A percentile compares a stretch with the other conserved stretches of the same genome.
Conservation (phyloP, 257 asterid species). For the Gentiana macrophylla region DNA sequence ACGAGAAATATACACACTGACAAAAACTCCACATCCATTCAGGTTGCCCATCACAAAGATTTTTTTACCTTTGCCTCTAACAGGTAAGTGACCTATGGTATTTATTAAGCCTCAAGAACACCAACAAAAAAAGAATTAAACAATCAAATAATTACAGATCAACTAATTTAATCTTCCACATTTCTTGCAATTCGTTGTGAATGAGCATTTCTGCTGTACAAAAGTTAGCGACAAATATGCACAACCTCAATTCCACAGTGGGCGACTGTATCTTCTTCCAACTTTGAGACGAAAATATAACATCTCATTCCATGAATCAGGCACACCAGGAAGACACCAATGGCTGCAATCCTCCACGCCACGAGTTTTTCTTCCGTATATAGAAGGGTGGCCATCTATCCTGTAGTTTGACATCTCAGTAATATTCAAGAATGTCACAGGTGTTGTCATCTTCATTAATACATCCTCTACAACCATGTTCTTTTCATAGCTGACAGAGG, state of each 20-base stretch:
- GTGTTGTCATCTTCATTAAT: constrained; percentile 56
- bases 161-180: too few relatives aligned
- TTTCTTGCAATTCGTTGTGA: too few relatives aligned
- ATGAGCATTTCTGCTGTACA: too few relatives aligned
- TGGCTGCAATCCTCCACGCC: constrained; percentile 93
- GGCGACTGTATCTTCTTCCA: not conserved
- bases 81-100: too few relatives aligned
- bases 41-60: too few relatives aligned
- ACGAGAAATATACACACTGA: too few relatives aligned
- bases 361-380: constrained; percentile 42
- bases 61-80: too few relatives aligned
- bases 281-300: constrained; percentile 39
- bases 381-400: constrained; percentile 85
- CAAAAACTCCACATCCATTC: too few relatives aligned
- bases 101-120: too few relatives aligned
- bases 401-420: constrained; percentile 65
- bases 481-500: constrained; percentile 32
- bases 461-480: constrained; percentile 49
- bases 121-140: too few relatives aligned
- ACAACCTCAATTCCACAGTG: not conserved
- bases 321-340: constrained; percentile 99
- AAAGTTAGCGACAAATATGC: not conserved
- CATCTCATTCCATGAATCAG: constrained; percentile 83
- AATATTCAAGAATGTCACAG: constrained; percentile 50
- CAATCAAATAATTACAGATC: too few relatives aligned